A percentile compares a stretch with the other conserved stretches of the same genome.
Conservation (phyloP, 176 grass and related monocot genomes). For the Elymus sibiricus region DNA sequence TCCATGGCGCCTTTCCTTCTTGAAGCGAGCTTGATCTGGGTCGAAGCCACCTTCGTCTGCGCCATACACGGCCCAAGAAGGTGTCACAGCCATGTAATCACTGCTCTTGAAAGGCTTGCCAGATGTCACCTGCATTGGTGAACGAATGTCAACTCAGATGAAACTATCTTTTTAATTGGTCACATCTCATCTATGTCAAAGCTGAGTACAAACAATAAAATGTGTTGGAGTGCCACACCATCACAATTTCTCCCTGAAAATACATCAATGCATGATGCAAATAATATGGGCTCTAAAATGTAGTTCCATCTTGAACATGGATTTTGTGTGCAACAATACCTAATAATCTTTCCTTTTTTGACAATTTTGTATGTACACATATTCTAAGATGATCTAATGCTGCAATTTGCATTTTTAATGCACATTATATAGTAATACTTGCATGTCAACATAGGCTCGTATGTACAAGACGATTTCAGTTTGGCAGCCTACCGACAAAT, state of each 20-base stretch:
- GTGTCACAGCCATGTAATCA: conserved; percentile 76
- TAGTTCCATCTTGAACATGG: not conserved
- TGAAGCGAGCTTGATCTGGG: conserved; percentile 87
- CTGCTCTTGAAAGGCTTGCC: conserved; percentile 71
- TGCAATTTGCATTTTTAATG: not conserved
- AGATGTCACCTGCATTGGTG: conserved; percentile 61
- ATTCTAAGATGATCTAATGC: not conserved
- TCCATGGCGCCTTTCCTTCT: conserved; percentile 93
- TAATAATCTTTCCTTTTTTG: not conserved
- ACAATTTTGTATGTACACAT: not conserved
- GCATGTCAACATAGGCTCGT: not conserved
- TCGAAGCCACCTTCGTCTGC: conserved; percentile 89
- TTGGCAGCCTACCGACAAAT: not conserved
- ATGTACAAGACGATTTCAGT: not conserved
- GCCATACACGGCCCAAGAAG: conserved; percentile 89
- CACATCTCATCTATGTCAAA: not conserved
- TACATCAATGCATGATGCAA: not conserved
- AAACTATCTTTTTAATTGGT: not conserved
- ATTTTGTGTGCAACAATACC: not conserved
- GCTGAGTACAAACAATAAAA: not conserved
- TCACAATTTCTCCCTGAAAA: not conserved
- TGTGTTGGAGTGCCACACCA: not conserved
- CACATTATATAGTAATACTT: not conserved
- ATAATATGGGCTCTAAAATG: not conserved
- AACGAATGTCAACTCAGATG: conserved; percentile 22